Conservation (phyloP, 2,329 filamentous ascomycete species). For the Scopulariopsis brevicaulis region DNA sequence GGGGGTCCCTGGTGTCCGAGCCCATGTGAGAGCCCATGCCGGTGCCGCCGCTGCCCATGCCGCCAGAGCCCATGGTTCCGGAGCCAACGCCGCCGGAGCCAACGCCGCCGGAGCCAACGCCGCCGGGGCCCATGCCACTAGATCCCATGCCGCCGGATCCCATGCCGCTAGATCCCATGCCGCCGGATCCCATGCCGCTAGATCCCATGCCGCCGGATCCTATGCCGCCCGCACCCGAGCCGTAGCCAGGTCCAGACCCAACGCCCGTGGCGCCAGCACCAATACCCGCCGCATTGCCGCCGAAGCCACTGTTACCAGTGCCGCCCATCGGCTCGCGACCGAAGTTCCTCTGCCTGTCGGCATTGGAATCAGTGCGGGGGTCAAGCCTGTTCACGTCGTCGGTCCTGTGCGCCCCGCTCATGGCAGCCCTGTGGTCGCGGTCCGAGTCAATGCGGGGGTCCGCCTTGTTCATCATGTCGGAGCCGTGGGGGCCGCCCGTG, state of each 20-base stretch:
- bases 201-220: neutral
- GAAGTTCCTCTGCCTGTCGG: slow-evolving; percentile 40
- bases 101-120: too few species aligned
- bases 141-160: too few species aligned
- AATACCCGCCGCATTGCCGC: neutral
- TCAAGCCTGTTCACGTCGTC: slow-evolving; percentile 38
- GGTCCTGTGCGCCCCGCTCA: slow-evolving; percentile 21
- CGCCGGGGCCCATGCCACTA: too few species aligned
- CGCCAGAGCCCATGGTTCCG: too few species aligned
- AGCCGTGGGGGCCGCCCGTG: slow-evolving; percentile 33
- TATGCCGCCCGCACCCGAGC: neutral
- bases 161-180: too few species aligned
- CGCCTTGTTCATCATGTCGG: slow-evolving; percentile 39
- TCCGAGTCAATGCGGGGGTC: slow-evolving; percentile 43
- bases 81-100: too few species aligned
- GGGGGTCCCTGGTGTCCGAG: slow-evolving; percentile 41
- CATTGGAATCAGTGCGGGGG: slow-evolving; percentile 40
- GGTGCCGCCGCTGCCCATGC: too few species aligned
- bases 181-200: neutral
- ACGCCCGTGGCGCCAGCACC: neutral
- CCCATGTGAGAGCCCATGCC: neutral
- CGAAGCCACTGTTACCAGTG: neutral
- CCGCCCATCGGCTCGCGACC: slow-evolving; percentile 30
- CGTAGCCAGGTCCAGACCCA: neutral
- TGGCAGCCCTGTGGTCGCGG: slow-evolving; percentile 7